Percentiles rank a stretch among this genome's conserved stretches.
These are phyloP conservation scores for Picocystis salinarum DNA, from an alignment of 139 green algal genomes.

Conservation along the genomic window DNA sequence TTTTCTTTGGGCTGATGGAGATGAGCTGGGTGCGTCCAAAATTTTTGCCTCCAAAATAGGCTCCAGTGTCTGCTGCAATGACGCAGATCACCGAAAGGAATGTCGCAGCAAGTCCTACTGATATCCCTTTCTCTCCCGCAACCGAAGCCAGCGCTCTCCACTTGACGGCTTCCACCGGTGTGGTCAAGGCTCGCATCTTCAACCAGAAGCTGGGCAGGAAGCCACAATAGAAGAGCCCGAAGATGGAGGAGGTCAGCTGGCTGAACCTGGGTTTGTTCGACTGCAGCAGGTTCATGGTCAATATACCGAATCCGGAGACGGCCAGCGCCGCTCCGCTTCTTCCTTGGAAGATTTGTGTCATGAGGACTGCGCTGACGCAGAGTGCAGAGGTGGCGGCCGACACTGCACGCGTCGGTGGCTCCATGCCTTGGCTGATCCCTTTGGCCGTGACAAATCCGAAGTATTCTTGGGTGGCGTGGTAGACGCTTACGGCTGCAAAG, in stretches of 20 bases:
- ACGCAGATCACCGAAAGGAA: slow-evolving; percentile 55
- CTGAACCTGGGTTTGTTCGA: slow-evolving; percentile 48
- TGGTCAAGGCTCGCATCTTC: slow-evolving; percentile 51
- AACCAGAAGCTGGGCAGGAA: slow-evolving; percentile 87
- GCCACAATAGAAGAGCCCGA: slow-evolving; percentile 83
- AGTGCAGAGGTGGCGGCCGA: too few relatives aligned
- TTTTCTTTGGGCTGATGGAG: slow-evolving; percentile 81
- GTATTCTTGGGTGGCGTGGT: too few relatives aligned
- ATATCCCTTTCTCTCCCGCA: slow-evolving; percentile 29
- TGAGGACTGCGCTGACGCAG: too few relatives aligned
- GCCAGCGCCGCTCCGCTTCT: too few relatives aligned
- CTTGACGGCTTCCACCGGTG: slow-evolving; percentile 19
- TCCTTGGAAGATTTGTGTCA: too few relatives aligned
- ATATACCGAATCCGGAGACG: slow-evolving; percentile 35
- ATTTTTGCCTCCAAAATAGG: slow-evolving; percentile 59
- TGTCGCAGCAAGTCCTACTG: slow-evolving; percentile 58
- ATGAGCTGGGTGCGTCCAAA: slow-evolving; percentile 60
- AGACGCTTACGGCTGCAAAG: too few relatives aligned
- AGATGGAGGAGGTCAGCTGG: slow-evolving; percentile 60
- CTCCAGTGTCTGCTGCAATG: slow-evolving; percentile 69
- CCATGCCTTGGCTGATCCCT: too few relatives aligned
- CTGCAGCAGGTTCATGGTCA: slow-evolving; percentile 48
- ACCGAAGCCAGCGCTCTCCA: slow-evolving; percentile 17
- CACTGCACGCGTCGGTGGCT: too few relatives aligned
- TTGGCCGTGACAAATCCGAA: too few relatives aligned